Base-by-base conservation (phyloP, 352 stramenopile species). In the Globisporangium sylvaticum region DNA sequence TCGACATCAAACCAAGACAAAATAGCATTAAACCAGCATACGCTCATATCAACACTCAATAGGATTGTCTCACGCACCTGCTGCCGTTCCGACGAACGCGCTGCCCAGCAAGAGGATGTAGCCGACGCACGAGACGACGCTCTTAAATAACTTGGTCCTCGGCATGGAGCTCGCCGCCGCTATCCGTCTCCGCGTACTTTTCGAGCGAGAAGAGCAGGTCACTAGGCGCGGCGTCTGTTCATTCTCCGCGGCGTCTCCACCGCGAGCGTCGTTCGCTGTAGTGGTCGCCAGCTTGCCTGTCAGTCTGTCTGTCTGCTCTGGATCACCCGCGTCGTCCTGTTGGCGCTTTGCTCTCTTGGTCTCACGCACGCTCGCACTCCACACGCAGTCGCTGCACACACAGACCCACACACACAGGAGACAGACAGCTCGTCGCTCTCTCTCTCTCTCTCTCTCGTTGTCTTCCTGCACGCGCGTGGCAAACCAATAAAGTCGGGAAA, bases 221-320 rank as follows among this genome's bases (percentile, higher is more conserved):
- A 18, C 42, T 57, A 64, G 14, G 24, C 29, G 62, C 9, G 4
- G 42, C 67, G 31, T 72, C 62, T 65, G 68, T 14, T 31, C 67
- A 69, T 72, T 62, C 67, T 72, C 54, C 62, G 67, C 62, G 18
- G 42, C 48, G 37, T 48, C 62, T 63, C 62, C 63, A 48, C 27
- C 52, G 29, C 48, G 29, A 24, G 31, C n/a, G 44, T 24, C n/a
- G 29, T 48, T 59, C 31, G 39, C 44, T 48, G 37, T 68, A 27
- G 62, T 37, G 44, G 53, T 62, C 62, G 52, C 52, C 62, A 67
- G 62, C 53, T 46, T 67, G 62, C 42, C 53, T 67, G 50, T 54
- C 7, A 22, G 14, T 39, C 39, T 25, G 58, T 27, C 12, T 44
- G 10, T 9, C 42, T 48, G 15, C 42, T 37, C 31, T 37, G 7